Base-by-base conservation (phyloP, 2,329 filamentous ascomycete genomes). In the Pseudodiploospora longispora region DNA sequence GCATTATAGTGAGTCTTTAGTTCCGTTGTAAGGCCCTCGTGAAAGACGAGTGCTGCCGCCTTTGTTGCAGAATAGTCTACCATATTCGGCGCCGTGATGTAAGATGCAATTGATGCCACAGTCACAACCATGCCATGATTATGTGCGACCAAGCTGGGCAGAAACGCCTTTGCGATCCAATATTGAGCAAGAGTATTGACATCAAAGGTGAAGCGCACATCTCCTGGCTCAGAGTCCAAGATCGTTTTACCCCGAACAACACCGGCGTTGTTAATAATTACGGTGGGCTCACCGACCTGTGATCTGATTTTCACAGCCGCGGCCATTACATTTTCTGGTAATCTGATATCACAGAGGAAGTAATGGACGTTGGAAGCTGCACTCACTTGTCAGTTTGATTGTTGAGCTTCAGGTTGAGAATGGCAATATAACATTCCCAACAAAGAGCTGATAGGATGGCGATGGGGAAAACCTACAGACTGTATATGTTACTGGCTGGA, bases 61-160 rank as follows among this genome's bases (percentile, higher is more conserved):
- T 88, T 88, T 50, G 73, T 76, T 6, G 78, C 72, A 2, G 71
- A 69, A 63, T 88, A 88, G 63, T 87, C 82, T 33, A 82, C 75
- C 70, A 86, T 75, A 52, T 73, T 73, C 3, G 83, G 77, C 0
- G 78, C 72, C 1, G 74, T 68, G 6, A 79, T 52, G 63, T 77
- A 85, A 9, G 75, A 74, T 0, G 83, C 82, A 40, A 78, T 69
- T 2, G 75, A 81, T 10, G 84, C 78, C 27, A 88, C 73, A 1
- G 81, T 87, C 27, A 87, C 81, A 35, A 88, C 61, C 72, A 85
- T 85, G 47, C 85, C 84, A 64, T 88, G 83, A 64, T 87, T 80
- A 9, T 57, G 58, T 6, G 63, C 57, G 41, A 83, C 62, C 73
- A 89, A 83, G 51, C 65, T 59, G 0, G 84, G 84, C 2, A 89